Percentiles rank a stretch among this genome's conserved stretches.
Evolutionary conservation across 2,329 filamentous ascomycete genomes (phyloP).

Genomic region (Cytospora piceicola): DNA sequence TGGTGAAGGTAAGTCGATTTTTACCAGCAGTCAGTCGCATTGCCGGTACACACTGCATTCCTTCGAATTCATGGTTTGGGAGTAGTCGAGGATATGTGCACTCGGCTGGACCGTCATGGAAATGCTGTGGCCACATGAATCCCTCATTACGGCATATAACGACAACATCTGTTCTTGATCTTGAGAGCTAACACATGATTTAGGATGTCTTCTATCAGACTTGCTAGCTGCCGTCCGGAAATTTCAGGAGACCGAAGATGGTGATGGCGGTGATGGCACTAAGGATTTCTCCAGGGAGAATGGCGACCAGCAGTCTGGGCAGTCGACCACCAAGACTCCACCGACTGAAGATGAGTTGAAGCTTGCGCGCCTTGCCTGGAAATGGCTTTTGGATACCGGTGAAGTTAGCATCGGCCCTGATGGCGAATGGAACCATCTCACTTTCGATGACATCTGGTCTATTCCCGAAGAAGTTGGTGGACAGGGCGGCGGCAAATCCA

Average conservation of each 20-base stretch:
- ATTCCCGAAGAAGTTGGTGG: constrained; percentile 40
- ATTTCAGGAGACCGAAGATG: constrained; percentile 28
- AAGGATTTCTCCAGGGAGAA: constrained; percentile 5
- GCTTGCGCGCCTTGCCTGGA: constrained; percentile 48
- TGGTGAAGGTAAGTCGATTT: constrained; percentile 45
- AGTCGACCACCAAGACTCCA: constrained; percentile 6
- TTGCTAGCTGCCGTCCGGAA: constrained; percentile 33
- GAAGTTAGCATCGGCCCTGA: constrained; percentile 47
- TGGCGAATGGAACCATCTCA: constrained; percentile 43
- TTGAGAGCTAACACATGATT: constrained; percentile 13
- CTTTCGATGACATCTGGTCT: constrained; percentile 46
- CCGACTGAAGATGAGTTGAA: constrained; percentile 39
- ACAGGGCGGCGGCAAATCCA: neutral
- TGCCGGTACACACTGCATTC: neutral
- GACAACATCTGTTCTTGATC: neutral
- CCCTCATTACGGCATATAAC: neutral
- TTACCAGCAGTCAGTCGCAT: constrained; percentile 3
- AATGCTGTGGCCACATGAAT: neutral
- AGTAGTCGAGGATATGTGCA: neutral
- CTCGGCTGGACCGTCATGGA: neutral
- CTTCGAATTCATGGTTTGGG: neutral
- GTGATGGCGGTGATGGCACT: neutral
- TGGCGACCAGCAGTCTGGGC: neutral
- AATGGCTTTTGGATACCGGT: constrained; percentile 44
- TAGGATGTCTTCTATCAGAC: constrained; percentile 33